Base-by-base conservation (phyloP, 2,329 filamentous ascomycete species). In the Fusarium sp. region DNA sequence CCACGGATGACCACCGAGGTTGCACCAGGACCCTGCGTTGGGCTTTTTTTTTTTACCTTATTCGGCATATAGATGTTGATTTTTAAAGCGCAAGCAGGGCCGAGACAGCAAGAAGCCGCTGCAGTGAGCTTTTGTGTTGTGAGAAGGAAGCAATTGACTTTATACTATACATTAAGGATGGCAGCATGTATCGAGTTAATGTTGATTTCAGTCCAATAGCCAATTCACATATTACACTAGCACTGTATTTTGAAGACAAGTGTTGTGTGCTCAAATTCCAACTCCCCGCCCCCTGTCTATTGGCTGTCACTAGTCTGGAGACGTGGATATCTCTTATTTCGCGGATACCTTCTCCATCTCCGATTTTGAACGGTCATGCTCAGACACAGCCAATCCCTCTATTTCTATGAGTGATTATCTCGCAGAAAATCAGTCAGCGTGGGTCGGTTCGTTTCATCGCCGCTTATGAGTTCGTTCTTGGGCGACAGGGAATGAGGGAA, bases 201-300 rank as follows among this genome's bases (percentile, higher is more conserved):
- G 18, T 24, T 16, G 24, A 12, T 20, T 42, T 10, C 11, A 9
- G 30, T 42, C 27, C 34, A 25, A 55, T 29, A 56, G 11, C 4
- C 6, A 7, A 44, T 30, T 22, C 14, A n/a, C 22, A 11, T 8
- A 38, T 56, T 24, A 20, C 30, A 25, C 7, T 38, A 15, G 24
- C 30, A 25, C 8, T 38, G 22, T 34, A 22, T 38, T 38, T 24
- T 38, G 16, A 29, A n/a, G 22, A 18, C 22, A 59, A 30, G 22
- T 25, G 25, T 24, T 57, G 38, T 27, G 49, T 58, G 43, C 58
- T 55, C 34, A 70, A 51, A 46, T 42, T 30, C 38, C 27, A 65
- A 72, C 69, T 72, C 69, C 69, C 69, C 69, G 65, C 65, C 69
- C 69, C 69, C 60, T 72, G 69, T 70, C 57, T 8, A 32, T 55